A percentile compares a stretch with the other conserved stretches of the same genome.
Evolutionary conservation across 768 basidiomycete species (phyloP).

Genomic region (Calocera viscosa): DNA sequence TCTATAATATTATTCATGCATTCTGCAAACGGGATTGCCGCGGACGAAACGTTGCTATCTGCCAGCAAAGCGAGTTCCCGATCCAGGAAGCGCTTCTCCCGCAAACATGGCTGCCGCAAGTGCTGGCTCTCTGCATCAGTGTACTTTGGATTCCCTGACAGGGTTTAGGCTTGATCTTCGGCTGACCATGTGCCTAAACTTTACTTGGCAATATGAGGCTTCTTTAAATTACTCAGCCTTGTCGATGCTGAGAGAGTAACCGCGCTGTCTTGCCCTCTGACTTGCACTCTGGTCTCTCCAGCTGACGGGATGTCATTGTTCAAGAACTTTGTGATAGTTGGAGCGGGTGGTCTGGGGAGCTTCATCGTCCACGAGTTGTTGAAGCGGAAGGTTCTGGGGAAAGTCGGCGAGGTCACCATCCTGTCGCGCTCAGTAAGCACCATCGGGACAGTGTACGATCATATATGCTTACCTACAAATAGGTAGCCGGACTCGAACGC

Average conservation of each 20-base stretch:
- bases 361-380: slow-evolving; percentile 12
- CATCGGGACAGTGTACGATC: not conserved
- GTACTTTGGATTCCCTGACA: not conserved
- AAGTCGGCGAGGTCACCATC: slow-evolving; percentile 10
- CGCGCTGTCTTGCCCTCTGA: not conserved
- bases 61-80: too few relatives aligned
- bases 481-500: not conserved
- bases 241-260: not conserved
- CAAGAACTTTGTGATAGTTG: slow-evolving; percentile 11
- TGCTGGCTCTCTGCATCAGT: too few relatives aligned
- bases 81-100: too few relatives aligned
- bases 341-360: slow-evolving; percentile 11
- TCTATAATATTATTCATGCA: too few relatives aligned
- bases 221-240: not conserved
- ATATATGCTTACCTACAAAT: not conserved
- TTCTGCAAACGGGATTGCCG: too few relatives aligned
- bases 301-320: not conserved
- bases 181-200: not conserved
- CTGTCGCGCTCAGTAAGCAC: not conserved
- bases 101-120: too few relatives aligned
- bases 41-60: too few relatives aligned
- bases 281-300: not conserved
- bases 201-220: not conserved
- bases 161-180: not conserved
- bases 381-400: slow-evolving; percentile 4